Percentiles rank a stretch among this genome's conserved stretches.
Evolutionary conservation across 208 protist genomes (phyloP).

Genomic region (Trypanosoma rangeli): DNA sequence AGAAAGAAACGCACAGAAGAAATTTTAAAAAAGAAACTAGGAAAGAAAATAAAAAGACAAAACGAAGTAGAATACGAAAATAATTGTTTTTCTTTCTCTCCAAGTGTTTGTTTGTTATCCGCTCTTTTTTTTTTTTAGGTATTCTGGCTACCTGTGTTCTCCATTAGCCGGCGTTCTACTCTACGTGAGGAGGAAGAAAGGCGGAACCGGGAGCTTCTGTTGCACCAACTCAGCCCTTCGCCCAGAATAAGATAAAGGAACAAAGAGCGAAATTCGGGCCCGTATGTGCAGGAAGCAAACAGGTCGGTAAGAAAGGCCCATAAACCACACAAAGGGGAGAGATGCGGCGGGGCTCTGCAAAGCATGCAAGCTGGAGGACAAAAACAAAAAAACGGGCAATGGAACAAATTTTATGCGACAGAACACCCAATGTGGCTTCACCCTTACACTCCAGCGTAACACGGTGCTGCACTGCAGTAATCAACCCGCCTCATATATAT

Average conservation of each 20-base stretch:
- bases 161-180: neutral
- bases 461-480: neutral
- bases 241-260: neutral
- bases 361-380: neutral
- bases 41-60: neutral
- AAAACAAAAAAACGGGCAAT: constrained; percentile 1
- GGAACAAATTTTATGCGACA: constrained; percentile 5
- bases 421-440: neutral
- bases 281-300: neutral
- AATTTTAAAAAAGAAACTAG: neutral
- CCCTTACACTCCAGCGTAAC: neutral
- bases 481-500: neutral
- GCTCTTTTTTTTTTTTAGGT: neutral
- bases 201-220: neutral
- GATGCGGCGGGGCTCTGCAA: constrained; percentile 2
- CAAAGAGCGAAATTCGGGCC: neutral
- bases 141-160: neutral
- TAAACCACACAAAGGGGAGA: neutral
- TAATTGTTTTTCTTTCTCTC: neutral
- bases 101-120: neutral
- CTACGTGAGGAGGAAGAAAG: neutral
- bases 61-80: neutral
- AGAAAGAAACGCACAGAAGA: neutral
- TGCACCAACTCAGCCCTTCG: neutral
- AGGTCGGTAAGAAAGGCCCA: neutral